These are phyloP conservation scores for Leavenworthia alabamica DNA, from an alignment of 345 rosid species.

Conservation along the genomic window DNA sequence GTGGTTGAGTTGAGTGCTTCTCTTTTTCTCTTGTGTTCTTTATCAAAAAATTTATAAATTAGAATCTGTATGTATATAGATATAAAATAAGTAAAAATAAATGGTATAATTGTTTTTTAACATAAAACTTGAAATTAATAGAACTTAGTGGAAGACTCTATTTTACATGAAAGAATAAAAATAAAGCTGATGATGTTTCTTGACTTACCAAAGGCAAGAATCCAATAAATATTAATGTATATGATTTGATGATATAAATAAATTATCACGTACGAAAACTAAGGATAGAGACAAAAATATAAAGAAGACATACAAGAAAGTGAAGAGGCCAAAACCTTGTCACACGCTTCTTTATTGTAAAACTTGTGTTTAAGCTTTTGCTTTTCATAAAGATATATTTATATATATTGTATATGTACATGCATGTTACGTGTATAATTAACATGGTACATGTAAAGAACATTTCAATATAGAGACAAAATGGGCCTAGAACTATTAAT, in stretches of 20 bases:
- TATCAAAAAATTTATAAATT: too few relatives aligned
- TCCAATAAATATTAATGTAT: slow-evolving; percentile 12
- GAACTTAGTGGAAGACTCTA: slow-evolving; percentile 14
- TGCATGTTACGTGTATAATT: slow-evolving; percentile 25
- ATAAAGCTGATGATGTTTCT: slow-evolving; percentile 21
- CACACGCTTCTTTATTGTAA: slow-evolving; percentile 41
- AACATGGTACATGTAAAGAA: slow-evolving; percentile 20
- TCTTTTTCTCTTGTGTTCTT: slow-evolving; percentile 3
- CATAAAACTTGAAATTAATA: not conserved
- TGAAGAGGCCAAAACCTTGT: slow-evolving; percentile 57
- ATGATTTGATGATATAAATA: slow-evolving; percentile 4
- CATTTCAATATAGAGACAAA: too few relatives aligned
- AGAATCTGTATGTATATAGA: not conserved
- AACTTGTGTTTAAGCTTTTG: slow-evolving; percentile 30
- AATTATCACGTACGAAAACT: not conserved
- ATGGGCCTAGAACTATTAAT: not conserved
- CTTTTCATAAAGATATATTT: slow-evolving; percentile 38
- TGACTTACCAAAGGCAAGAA: slow-evolving; percentile 28
- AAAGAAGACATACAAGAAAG: slow-evolving; percentile 28
- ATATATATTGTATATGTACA: slow-evolving; percentile 4
- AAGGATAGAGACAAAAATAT: slow-evolving; percentile 23
- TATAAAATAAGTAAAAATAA: not conserved
- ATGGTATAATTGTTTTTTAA: not conserved
- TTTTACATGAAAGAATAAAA: slow-evolving; percentile 21
- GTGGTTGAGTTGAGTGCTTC: slow-evolving; percentile 29